Conservation (phyloP, 2,329 filamentous ascomycete genomes). For the Alternaria dauci region DNA sequence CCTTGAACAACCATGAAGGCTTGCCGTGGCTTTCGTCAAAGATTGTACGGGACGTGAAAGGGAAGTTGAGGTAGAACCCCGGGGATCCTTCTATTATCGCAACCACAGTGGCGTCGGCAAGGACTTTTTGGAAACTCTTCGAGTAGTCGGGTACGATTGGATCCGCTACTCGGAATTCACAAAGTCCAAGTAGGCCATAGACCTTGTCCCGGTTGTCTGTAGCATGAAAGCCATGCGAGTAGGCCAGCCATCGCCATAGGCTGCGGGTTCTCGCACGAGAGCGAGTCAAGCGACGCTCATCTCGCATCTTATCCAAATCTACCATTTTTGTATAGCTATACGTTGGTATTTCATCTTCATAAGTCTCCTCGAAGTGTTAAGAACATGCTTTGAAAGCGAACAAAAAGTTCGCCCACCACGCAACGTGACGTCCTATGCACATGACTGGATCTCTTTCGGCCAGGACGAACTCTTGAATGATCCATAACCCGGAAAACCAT, state of each 20-base stretch:
- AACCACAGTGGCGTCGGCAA: not conserved
- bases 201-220: not conserved
- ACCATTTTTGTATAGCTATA: too few relatives aligned
- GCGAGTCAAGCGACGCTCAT: not conserved
- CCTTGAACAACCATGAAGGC: not conserved
- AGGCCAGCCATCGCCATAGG: not conserved
- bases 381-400: not conserved
- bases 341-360: too few relatives aligned
- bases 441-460: not conserved
- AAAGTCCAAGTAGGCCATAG: not conserved
- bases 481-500: not conserved
- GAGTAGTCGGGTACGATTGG: not conserved
- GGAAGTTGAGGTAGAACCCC: not conserved
- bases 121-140: not conserved
- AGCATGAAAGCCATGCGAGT: fast-evolving
- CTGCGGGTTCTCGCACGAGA: not conserved
- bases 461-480: not conserved
- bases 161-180: not conserved
- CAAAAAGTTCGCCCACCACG: not conserved
- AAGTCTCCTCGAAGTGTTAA: too few relatives aligned
- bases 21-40: too few relatives aligned
- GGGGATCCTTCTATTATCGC: not conserved
- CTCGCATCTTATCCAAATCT: not conserved
- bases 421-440: not conserved
- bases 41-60: too few relatives aligned